phyloP scores from a whole-genome alignment of 2,329 filamentous ascomycete species.

The Claviceps humidiphila region DNA sequence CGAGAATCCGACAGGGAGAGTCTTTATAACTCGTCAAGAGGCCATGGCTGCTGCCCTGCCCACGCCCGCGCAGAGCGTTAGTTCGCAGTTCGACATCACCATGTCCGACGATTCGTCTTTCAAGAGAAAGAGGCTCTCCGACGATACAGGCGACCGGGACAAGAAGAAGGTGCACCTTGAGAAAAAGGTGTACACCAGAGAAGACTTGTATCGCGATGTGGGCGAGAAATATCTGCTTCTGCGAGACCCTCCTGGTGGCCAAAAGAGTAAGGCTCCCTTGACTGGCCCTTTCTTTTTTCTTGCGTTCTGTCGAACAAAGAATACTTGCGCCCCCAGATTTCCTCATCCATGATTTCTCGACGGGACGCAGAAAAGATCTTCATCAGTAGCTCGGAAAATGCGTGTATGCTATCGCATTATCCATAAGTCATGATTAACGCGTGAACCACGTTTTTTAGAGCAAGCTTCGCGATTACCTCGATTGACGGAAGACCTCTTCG shows the following conservation, averaged over 20 bases:
- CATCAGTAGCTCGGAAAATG: neutral
- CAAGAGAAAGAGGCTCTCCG: conserved; percentile 48
- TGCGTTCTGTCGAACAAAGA: conserved; percentile 8
- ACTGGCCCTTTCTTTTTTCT: conserved; percentile 15
- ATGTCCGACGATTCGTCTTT: conserved; percentile 41
- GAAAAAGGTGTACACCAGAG: conserved; percentile 46
- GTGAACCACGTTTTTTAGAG: conserved; percentile 25
- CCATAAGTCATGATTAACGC: conserved; percentile 26
- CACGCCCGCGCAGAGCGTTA: conserved; percentile 50
- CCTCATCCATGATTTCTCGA: conserved; percentile 10
- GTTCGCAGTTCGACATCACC: conserved; percentile 34
- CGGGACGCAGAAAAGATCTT: conserved; percentile 2
- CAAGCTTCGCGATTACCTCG: conserved; percentile 34
- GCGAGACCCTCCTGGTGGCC: conserved; percentile 15
- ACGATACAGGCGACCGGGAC: conserved; percentile 42
- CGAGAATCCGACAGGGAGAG: conserved; percentile 32
- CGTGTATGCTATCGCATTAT: conserved; percentile 11
- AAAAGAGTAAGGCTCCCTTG: conserved; percentile 51
- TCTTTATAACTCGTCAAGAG: conserved; percentile 30
- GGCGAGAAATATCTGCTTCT: conserved; percentile 55
- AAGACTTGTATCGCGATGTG: conserved; percentile 52
- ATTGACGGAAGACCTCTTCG: conserved; percentile 44
- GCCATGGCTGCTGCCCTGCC: conserved; percentile 39
- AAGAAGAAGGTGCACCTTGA: conserved; percentile 51
- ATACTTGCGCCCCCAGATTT: neutral